Conservation (phyloP, 2,329 filamentous ascomycete genomes). For the Paraphaeosphaeria minitans region DNA sequence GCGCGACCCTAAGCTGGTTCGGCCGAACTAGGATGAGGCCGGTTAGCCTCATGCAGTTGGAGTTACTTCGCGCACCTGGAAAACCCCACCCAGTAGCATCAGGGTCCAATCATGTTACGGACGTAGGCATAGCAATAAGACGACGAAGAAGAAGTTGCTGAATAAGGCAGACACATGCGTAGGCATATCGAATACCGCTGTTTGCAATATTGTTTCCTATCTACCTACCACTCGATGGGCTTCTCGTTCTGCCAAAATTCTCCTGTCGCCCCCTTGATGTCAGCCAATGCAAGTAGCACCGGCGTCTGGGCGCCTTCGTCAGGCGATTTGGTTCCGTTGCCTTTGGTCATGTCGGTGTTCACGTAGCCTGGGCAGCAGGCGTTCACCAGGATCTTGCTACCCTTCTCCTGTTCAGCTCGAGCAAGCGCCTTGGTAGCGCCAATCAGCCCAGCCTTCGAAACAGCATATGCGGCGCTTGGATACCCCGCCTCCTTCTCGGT, state of each 20-base stretch:
- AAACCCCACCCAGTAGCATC: neutral
- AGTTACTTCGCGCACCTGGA: neutral
- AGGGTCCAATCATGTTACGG: neutral
- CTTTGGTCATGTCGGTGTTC: constrained; percentile 55
- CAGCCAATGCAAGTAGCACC: constrained; percentile 50
- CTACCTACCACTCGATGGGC: constrained; percentile 43
- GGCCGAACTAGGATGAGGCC: neutral
- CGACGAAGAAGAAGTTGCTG: neutral
- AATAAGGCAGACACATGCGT: neutral
- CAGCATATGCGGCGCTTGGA: constrained; percentile 56
- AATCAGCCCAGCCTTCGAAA: constrained; percentile 53
- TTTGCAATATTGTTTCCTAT: neutral
- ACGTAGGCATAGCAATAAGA: no score
- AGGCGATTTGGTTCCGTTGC: constrained; percentile 47
- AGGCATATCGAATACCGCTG: neutral
- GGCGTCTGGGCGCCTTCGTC: constrained; percentile 54
- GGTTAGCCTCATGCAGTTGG: neutral
- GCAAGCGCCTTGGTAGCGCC: constrained; percentile 50
- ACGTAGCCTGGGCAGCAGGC: constrained; percentile 53
- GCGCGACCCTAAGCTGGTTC: neutral
- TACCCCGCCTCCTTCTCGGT: constrained; percentile 56
- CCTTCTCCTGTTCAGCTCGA: constrained; percentile 38
- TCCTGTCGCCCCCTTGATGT: constrained; percentile 45
- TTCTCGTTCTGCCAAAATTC: constrained; percentile 49
- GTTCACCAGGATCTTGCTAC: constrained; percentile 46